Percentiles rank a stretch among this genome's conserved stretches.
phyloP scores from a whole-genome alignment of 2,329 filamentous ascomycete species.

The Claviceps purpurea region DNA sequence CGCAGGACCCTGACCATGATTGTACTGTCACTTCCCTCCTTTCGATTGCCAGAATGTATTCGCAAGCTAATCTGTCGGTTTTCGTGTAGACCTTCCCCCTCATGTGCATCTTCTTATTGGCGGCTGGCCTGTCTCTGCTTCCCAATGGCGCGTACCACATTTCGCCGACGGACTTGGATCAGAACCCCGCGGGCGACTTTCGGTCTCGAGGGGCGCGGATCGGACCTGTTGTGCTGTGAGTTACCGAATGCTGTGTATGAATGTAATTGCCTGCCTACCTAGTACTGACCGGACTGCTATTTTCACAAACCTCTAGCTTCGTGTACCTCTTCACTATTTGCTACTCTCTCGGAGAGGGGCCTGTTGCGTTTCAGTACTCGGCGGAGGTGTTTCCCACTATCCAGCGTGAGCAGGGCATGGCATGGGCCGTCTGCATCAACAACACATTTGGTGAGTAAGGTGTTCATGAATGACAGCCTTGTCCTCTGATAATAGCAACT shows the following conservation, averaged over 20 bases:
- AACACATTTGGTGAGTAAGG: slow-evolving; percentile 14
- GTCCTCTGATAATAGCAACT: too few relatives aligned
- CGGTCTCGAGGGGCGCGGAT: slow-evolving; percentile 9
- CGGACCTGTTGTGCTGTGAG: slow-evolving; percentile 10
- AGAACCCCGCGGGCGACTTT: slow-evolving; percentile 7
- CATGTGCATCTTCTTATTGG: slow-evolving; percentile 16
- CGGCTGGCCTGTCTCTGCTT: slow-evolving; percentile 13
- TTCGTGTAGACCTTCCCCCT: slow-evolving; percentile 12
- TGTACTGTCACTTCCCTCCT: slow-evolving; percentile 5
- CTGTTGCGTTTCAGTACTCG: slow-evolving; percentile 50
- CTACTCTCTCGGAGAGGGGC: slow-evolving; percentile 37
- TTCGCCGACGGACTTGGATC: slow-evolving; percentile 6
- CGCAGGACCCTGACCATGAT: slow-evolving; percentile 14
- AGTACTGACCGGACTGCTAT: not conserved
- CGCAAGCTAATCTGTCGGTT: not conserved
- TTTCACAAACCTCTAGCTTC: slow-evolving; percentile 8
- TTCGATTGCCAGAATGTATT: not conserved
- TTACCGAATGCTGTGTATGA: too few relatives aligned
- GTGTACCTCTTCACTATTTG: slow-evolving; percentile 16
- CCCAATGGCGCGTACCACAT: slow-evolving; percentile 10
- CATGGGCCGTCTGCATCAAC: slow-evolving; percentile 37
- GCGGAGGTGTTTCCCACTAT: slow-evolving; percentile 54
- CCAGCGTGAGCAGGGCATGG: slow-evolving; percentile 55
- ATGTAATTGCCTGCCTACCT: too few relatives aligned
- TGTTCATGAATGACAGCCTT: not conserved